Conservation (phyloP, 148 eudicot species). For the Beta vulgaris region DNA sequence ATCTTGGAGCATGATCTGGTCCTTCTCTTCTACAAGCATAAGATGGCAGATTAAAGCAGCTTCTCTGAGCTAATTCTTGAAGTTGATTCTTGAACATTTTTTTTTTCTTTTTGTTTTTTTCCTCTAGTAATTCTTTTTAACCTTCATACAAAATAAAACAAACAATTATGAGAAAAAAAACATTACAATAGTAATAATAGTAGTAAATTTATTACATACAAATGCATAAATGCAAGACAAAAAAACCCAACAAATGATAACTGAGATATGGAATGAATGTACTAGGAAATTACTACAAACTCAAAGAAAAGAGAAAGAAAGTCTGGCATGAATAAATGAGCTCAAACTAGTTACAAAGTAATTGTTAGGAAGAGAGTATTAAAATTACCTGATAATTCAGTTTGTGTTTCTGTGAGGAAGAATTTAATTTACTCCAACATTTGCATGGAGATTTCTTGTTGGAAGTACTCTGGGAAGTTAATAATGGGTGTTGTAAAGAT, state of each 20-base stretch:
- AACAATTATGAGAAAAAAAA: not conserved
- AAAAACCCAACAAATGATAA: conserved; percentile 6
- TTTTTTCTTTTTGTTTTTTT: not conserved
- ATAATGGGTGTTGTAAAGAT: conserved; percentile 9
- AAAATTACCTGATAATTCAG: not conserved
- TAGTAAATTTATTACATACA: not conserved
- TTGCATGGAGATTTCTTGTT: conserved; percentile 27
- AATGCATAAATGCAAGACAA: conserved; percentile 14
- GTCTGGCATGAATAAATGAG: conserved; percentile 16
- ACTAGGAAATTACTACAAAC: not conserved
- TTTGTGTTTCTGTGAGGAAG: not conserved
- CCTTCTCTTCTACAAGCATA: conserved; percentile 48
- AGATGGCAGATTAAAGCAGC: conserved; percentile 48
- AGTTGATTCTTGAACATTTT: conserved; percentile 49
- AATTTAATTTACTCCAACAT: not conserved
- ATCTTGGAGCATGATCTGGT: conserved; percentile 59
- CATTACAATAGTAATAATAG: not conserved
- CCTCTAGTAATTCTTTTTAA: not conserved
- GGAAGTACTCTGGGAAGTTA: conserved; percentile 5
- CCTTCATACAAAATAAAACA: not conserved
- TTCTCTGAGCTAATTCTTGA: conserved; percentile 53
- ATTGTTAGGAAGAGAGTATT: too few relatives aligned
- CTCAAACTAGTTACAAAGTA: not conserved
- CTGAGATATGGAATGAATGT: not conserved
- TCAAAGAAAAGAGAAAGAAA: too few relatives aligned